phyloP scores from a whole-genome alignment of 2,329 filamentous ascomycete species.

The Pseudocercospora crystallina region DNA sequence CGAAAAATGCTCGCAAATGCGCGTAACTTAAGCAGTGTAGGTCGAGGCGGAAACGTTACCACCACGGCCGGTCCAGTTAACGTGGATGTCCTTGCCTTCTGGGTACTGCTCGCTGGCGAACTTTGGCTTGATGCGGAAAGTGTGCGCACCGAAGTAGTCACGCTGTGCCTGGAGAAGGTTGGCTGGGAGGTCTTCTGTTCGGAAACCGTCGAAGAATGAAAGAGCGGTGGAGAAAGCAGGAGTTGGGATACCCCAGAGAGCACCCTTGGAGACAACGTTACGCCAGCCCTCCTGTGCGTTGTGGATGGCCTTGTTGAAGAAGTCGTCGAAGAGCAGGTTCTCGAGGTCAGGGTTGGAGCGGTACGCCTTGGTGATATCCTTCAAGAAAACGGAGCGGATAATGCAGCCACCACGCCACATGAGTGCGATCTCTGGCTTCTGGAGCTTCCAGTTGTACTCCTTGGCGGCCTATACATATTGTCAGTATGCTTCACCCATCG shows the following conservation, averaged over 20 bases:
- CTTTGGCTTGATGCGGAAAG: constrained; percentile 56
- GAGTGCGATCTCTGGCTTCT: constrained; percentile 99
- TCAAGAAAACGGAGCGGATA: constrained; percentile 99
- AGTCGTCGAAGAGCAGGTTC: constrained; percentile 98
- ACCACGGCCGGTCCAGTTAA: constrained; percentile 99
- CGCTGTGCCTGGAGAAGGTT: constrained; percentile 98
- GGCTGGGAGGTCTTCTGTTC: constrained; percentile 93
- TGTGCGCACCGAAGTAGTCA: constrained; percentile 88
- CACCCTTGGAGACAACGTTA: constrained; percentile 86
- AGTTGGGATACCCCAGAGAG: constrained; percentile 91
- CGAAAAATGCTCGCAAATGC: constrained; percentile 7
- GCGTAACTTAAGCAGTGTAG: constrained; percentile 79
- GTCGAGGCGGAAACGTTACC: constrained; percentile 96
- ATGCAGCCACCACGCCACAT: constrained; percentile 99
- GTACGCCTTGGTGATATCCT: constrained; percentile 98
- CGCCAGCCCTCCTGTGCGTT: constrained; percentile 87
- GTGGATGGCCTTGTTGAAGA: constrained; percentile 99
- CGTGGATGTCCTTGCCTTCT: constrained; percentile 85
- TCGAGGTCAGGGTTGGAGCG: constrained; percentile 90
- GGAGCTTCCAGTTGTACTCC: constrained; percentile 97
- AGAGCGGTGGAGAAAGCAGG: constrained; percentile 96
- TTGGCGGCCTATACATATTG: constrained; percentile 70
- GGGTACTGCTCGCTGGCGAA: constrained; percentile 65
- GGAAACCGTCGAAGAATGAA: constrained; percentile 98
- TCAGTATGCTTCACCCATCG: constrained; percentile 14